These are phyloP conservation scores for Balamuthia mandrillaris DNA, from an alignment of 208 protist genomes.

Conservation along the genomic window DNA sequence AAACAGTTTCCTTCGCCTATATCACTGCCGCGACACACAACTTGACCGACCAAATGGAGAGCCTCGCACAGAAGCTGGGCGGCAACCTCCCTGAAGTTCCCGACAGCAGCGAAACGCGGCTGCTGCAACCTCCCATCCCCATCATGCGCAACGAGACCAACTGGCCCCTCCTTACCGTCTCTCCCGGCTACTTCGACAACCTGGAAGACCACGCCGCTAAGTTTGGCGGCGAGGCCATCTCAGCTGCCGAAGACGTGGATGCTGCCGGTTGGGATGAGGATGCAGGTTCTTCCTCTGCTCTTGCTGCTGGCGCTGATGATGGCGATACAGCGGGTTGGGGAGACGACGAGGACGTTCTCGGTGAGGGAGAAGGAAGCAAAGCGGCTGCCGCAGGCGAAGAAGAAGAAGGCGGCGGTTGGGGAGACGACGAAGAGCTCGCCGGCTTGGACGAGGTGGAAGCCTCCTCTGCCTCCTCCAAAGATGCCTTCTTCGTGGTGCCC, in stretches of 20 bases:
- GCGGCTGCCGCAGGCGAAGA: slow-evolving; percentile 36
- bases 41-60: slow-evolving; percentile 76
- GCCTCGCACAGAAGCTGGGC: slow-evolving; percentile 50
- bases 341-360: neutral
- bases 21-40: slow-evolving; percentile 81
- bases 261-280: neutral
- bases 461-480: neutral
- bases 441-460: neutral
- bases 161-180: slow-evolving; percentile 76
- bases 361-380: neutral
- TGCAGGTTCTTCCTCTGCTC: neutral
- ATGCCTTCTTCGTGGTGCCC: neutral
- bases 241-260: slow-evolving; percentile 76
- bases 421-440: neutral
- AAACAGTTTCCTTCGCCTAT: slow-evolving; percentile 78
- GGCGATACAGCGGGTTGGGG: neutral
- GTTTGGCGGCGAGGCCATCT: slow-evolving; percentile 30
- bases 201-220: slow-evolving; percentile 34
- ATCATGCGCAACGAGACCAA: slow-evolving; percentile 68
- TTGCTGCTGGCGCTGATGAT: neutral
- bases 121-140: slow-evolving; percentile 67
- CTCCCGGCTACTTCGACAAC: slow-evolving; percentile 63
- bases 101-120: neutral
- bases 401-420: slow-evolving; percentile 24
- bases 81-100: slow-evolving; percentile 8